A percentile compares a stretch with the other conserved stretches of the same genome.
phyloP scores from a whole-genome alignment of 306 rosid genomes.

The Lithocarpus polystachyus region DNA sequence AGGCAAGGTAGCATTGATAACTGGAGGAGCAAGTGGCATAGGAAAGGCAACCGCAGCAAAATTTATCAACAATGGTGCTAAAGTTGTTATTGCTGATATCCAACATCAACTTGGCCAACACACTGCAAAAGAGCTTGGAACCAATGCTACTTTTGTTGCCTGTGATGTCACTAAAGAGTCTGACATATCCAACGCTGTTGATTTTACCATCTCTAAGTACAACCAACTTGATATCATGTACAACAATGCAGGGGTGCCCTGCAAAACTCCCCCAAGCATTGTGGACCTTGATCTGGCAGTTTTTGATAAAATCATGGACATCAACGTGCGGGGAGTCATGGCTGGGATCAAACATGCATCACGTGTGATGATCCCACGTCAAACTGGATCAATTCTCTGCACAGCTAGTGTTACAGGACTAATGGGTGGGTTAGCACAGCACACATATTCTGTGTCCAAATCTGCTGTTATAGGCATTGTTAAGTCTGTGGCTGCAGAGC shows the following conservation, averaged over 20 bases:
- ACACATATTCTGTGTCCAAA: slow-evolving; percentile 73
- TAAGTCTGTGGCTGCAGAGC: slow-evolving; percentile 64
- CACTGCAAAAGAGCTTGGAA: slow-evolving; percentile 63
- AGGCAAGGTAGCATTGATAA: slow-evolving; percentile 88
- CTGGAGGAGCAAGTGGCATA: slow-evolving; percentile 92
- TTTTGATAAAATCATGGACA: slow-evolving; percentile 61
- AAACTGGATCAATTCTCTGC: slow-evolving; percentile 67
- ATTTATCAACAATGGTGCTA: slow-evolving; percentile 83
- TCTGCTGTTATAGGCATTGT: slow-evolving; percentile 66
- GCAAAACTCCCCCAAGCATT: slow-evolving; percentile 67
- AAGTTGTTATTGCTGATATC: slow-evolving; percentile 81
- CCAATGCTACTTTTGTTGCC: slow-evolving; percentile 55
- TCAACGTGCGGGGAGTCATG: slow-evolving; percentile 72
- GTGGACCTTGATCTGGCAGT: slow-evolving; percentile 50
- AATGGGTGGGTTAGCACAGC: slow-evolving; percentile 75
- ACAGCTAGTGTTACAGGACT: slow-evolving; percentile 80
- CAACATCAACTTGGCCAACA: slow-evolving; percentile 57
- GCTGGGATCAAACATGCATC: slow-evolving; percentile 84
- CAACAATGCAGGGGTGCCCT: slow-evolving; percentile 80
- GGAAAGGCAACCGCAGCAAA: slow-evolving; percentile 73
- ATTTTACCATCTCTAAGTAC: slow-evolving; percentile 56
- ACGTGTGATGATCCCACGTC: slow-evolving; percentile 72
- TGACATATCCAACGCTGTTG: slow-evolving; percentile 70
- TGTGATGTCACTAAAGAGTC: slow-evolving; percentile 80
- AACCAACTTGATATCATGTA: slow-evolving; percentile 77